Conservation (phyloP, 106 monocot genomes). For the Apostasia shenzhenica region DNA sequence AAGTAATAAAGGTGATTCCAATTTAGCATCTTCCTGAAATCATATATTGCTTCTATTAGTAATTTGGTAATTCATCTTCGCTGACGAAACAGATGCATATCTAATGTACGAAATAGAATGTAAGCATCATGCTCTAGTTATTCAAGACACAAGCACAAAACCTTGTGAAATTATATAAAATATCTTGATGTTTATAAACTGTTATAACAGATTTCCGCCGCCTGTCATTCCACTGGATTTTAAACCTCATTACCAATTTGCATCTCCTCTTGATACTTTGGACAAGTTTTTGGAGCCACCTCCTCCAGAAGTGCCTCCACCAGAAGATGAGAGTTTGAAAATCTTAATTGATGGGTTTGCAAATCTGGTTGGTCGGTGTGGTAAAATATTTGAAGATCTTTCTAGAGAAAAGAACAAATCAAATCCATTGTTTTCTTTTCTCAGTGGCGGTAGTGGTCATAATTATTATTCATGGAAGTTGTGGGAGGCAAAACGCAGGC, state of each 20-base stretch:
- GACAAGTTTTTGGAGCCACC: conserved; percentile 35
- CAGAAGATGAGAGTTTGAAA: conserved; percentile 64
- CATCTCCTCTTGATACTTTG: conserved; percentile 25
- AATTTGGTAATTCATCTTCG: no score
- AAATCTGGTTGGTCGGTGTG: conserved; percentile 78
- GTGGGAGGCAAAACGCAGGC: conserved; percentile 84
- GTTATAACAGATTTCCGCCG: conserved; percentile 62
- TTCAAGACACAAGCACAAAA: no score
- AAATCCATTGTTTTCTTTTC: conserved; percentile 82
- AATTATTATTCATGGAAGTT: conserved; percentile 75
- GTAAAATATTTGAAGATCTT: conserved; percentile 84
- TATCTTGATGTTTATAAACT: background rate
- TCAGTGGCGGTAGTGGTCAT: conserved; percentile 70
- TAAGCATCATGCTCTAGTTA: no score
- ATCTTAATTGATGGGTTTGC: conserved; percentile 84
- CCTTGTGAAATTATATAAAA: background rate
- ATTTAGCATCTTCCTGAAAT: no score
- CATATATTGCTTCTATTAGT: no score
- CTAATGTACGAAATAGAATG: no score
- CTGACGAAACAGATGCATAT: no score
- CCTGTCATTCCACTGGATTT: conserved; percentile 70
- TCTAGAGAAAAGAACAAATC: conserved; percentile 75
- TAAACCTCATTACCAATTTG: conserved; percentile 66
- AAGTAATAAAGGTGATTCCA: no score
- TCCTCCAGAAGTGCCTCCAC: conserved; percentile 74